Evolutionary conservation across 2,329 filamentous ascomycete genomes (phyloP).

Genomic region (Xylaria sp.): DNA sequence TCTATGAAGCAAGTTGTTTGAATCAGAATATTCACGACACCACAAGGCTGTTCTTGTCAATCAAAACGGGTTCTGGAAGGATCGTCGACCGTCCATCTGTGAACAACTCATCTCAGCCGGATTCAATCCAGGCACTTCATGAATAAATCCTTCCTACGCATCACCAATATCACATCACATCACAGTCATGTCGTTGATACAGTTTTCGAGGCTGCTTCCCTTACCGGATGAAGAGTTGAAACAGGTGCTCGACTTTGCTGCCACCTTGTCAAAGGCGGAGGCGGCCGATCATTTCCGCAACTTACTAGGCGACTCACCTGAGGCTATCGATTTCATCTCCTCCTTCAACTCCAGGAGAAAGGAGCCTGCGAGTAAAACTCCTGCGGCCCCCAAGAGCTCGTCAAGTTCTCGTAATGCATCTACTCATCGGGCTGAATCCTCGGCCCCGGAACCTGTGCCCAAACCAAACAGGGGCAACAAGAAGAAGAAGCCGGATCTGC

Average conservation of each 20-base stretch:
- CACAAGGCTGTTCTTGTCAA: too few relatives aligned
- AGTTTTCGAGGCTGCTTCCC: conserved; percentile 74
- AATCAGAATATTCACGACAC: too few relatives aligned
- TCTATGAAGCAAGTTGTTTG: too few relatives aligned
- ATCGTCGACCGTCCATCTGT: too few relatives aligned
- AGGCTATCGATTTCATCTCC: conserved; percentile 69
- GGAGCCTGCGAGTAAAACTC: conserved; percentile 32
- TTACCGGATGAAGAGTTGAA: conserved; percentile 78
- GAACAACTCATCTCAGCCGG: too few relatives aligned
- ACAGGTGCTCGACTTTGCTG: conserved; percentile 78
- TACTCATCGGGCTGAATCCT: conserved; percentile 17
- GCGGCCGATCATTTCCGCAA: conserved; percentile 83
- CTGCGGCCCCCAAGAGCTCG: conserved; percentile 13
- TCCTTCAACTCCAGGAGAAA: conserved; percentile 68
- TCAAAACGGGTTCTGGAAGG: too few relatives aligned
- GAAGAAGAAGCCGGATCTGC: conserved; percentile 57
- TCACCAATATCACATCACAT: not conserved
- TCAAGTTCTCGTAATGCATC: conserved; percentile 8
- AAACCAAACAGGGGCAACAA: conserved; percentile 45
- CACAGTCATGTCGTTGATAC: conserved; percentile 50
- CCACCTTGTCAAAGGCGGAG: conserved; percentile 68
- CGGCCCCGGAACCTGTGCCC: conserved; percentile 40
- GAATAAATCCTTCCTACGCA: not conserved
- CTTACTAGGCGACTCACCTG: conserved; percentile 78
- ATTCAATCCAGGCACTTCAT: too few relatives aligned